A percentile compares a stretch with the other conserved stretches of the same genome.
Conservation (phyloP, 768 basidiomycete genomes). For the Termitomyces sp. region DNA sequence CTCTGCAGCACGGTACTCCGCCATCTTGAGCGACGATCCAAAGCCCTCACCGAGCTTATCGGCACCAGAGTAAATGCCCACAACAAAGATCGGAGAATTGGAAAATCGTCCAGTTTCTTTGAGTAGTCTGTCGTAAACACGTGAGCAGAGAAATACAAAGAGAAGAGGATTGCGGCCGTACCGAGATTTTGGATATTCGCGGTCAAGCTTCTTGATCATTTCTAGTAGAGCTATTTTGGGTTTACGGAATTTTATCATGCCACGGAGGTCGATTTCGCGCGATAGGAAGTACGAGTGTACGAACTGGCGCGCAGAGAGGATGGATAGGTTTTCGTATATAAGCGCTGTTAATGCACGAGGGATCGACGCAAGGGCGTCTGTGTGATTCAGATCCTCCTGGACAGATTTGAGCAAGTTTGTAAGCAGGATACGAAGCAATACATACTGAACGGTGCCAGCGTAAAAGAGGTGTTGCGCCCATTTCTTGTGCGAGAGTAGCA, state of each 20-base stretch:
- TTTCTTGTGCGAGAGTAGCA: constrained; percentile 80
- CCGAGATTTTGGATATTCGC: constrained; percentile 70
- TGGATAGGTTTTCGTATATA: constrained; percentile 84
- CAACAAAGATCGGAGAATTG: constrained; percentile 90
- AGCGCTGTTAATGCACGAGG: constrained; percentile 85
- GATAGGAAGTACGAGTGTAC: constrained; percentile 86
- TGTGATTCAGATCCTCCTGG: constrained; percentile 60
- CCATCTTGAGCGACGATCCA: constrained; percentile 91
- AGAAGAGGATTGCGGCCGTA: constrained; percentile 19
- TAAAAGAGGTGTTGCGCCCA: constrained; percentile 73
- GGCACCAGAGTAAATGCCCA: constrained; percentile 84
- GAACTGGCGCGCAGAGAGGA: constrained; percentile 84
- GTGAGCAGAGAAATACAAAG: not conserved
- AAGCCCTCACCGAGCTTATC: constrained; percentile 93
- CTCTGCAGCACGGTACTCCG: constrained; percentile 89
- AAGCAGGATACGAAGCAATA: constrained; percentile 8
- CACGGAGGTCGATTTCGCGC: constrained; percentile 76
- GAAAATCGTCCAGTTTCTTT: constrained; percentile 92
- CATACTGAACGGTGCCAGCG: constrained; percentile 80
- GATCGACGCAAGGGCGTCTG: constrained; percentile 87
- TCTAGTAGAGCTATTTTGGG: constrained; percentile 75
- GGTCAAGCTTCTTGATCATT: constrained; percentile 66
- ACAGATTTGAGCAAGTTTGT: not conserved
- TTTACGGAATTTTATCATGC: constrained; percentile 77
- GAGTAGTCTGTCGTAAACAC: constrained; percentile 54